Base-by-base conservation (phyloP, 2,329 filamentous ascomycete genomes). In the Madurella fahalii region DNA sequence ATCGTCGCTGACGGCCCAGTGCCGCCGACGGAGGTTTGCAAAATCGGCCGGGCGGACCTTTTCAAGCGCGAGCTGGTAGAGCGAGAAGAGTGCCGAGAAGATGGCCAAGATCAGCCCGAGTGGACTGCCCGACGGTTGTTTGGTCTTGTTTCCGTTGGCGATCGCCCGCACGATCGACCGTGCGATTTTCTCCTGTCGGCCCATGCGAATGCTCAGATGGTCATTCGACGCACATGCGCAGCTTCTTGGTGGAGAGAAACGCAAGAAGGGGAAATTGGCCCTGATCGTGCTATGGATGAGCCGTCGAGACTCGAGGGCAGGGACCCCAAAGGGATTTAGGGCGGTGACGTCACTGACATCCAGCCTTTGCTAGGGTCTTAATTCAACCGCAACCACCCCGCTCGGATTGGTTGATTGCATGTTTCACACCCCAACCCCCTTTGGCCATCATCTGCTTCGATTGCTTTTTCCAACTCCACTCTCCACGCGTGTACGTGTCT, bases 41-140 rank as follows among this genome's bases (percentile, higher is more conserved):
- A 85, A 85, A 0, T 79, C 63, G 3, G 74, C 71, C 2, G 72
- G 69, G 8, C 75, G 70, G 59, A 76, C 74, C 46, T 74, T 74
- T 25, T 73, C 63, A 1, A 83, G 73, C 1, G 70, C 67, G 4
- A 83, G 71, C 48, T 74, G 70, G 65, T 77, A 79, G 3, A 83
- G 60, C 0, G 75, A 73, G 65, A 85, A 84, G 61, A 85, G 79
- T 9, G 69, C 45, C 16, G 67, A 65, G 54, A 74, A 69, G 16
- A 73, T 50, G 17, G 75, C 69, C 20, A 81, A 59, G 41, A 82
- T 69, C 41, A 73, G 72, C 18, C 70, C 69, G 17, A 82, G 65
- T 0, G 62, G 56, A 61, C 63, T 66, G 5, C 59, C 57, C 8
- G 63, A 53, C 16, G 63, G 63, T 31, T 58, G 61, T 55, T 66